phyloP scores from a whole-genome alignment of 257 asterid genomes.

The Solanum chmielewskii region DNA sequence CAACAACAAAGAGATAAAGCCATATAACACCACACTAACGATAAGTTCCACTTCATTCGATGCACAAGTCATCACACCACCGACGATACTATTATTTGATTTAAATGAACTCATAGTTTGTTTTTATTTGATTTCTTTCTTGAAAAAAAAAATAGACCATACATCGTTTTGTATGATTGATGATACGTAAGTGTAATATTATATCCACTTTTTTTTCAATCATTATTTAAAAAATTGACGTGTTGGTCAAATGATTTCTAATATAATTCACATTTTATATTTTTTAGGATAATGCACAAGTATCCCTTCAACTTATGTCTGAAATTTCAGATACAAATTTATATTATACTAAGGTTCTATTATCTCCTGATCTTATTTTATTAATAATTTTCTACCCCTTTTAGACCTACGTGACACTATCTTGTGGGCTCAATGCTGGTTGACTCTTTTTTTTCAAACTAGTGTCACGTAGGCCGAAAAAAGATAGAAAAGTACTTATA shows the following conservation, averaged over 20 bases:
- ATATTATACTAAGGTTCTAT: too few species aligned
- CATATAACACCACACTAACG: neutral
- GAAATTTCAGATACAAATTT: fast-evolving
- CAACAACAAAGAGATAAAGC: neutral
- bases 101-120: neutral
- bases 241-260: neutral
- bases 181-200: neutral
- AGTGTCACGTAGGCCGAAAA: too few species aligned
- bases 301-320: fast-evolving
- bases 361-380: fast-evolving
- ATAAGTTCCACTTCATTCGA: neutral
- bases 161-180: neutral
- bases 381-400: too few species aligned
- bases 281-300: neutral
- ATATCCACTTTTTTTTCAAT: neutral
- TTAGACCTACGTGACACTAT: too few species aligned
- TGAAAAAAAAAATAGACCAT: neutral
- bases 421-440: fast-evolving
- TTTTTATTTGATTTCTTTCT: neutral
- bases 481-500: too few species aligned
- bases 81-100: neutral
- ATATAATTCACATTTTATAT: neutral
- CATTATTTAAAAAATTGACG: neutral
- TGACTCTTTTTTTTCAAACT: too few species aligned
- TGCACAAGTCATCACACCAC: neutral